A percentile compares a stretch with the other conserved stretches of the same genome.
These are phyloP conservation scores for Kipferlia bialata DNA, from an alignment of 78 protist genomes.

Conservation along the genomic window DNA sequence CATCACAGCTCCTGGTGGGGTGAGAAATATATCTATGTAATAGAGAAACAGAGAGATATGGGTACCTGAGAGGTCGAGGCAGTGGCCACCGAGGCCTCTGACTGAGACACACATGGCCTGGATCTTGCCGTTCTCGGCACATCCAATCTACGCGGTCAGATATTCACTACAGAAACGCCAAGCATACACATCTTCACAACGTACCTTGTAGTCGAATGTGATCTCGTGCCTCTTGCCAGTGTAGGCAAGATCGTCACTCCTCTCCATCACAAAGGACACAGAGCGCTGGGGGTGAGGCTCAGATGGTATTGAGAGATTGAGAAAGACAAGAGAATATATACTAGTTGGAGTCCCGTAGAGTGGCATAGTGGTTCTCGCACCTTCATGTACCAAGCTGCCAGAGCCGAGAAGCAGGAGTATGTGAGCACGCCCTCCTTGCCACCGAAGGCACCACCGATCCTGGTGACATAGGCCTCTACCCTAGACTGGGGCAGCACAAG, in stretches of 20 bases:
- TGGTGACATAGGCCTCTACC: constrained; percentile 36
- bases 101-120: no score
- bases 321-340: no score
- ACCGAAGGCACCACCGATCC: constrained; percentile 97
- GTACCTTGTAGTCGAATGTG: constrained; percentile 28
- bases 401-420: constrained; percentile 28
- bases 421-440: constrained; percentile 59
- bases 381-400: constrained; percentile 46
- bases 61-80: no score
- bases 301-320: no score
- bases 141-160: constrained; percentile 52
- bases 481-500: constrained; percentile 53
- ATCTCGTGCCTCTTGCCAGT: constrained; percentile 73
- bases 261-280: constrained; percentile 45
- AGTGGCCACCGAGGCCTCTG: no score
- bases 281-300: constrained; percentile 27
- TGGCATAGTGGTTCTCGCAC: no score
- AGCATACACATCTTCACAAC: not conserved
- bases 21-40: not conserved
- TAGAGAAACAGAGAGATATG: not conserved
- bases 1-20: not conserved
- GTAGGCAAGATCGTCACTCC: constrained; percentile 58
- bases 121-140: constrained; percentile 32
- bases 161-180: no score
- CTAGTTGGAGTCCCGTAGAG: no score